These are phyloP conservation scores for Rhynchospora pubera DNA, from an alignment of 176 grass and related monocot genomes.

Conservation along the genomic window DNA sequence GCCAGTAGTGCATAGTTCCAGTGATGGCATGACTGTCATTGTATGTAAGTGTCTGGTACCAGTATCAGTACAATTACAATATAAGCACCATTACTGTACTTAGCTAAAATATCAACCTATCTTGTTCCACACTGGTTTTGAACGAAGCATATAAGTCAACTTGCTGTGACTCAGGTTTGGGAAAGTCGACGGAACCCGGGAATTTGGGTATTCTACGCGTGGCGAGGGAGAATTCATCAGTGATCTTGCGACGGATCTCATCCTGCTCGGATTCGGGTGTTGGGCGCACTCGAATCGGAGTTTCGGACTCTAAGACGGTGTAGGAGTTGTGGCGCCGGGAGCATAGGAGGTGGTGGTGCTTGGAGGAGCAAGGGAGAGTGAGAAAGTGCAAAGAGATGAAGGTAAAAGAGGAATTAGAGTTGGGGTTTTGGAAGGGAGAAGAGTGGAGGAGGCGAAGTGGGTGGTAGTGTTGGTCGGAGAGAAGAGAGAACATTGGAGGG, in stretches of 20 bases:
- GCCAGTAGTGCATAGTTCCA: neutral
- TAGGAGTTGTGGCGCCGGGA: neutral
- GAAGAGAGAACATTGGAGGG: neutral
- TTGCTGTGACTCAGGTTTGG: neutral
- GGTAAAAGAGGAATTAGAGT: neutral
- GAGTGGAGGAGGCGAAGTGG: constrained; percentile 6
- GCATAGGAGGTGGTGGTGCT: neutral
- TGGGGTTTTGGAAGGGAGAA: constrained; percentile 20
- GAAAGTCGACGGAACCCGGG: constrained; percentile 56
- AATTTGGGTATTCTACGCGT: constrained; percentile 54
- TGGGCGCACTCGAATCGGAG: constrained; percentile 17
- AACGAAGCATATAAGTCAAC: neutral
- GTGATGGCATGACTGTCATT: neutral
- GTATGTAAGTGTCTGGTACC: neutral
- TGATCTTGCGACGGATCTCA: constrained; percentile 35
- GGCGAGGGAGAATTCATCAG: constrained; percentile 56
- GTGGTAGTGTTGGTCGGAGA: neutral
- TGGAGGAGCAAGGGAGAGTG: neutral
- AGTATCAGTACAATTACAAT: neutral
- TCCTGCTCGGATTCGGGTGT: constrained; percentile 20
- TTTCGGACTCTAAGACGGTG: constrained; percentile 48
- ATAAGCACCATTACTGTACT: neutral
- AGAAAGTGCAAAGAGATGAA: neutral
- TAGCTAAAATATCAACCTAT: neutral
- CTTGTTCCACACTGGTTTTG: neutral